Percentiles rank a stretch among this genome's conserved stretches.
These are phyloP conservation scores for Dictyostelium capitatum DNA, from an alignment of 78 protist genomes.

Conservation along the genomic window DNA sequence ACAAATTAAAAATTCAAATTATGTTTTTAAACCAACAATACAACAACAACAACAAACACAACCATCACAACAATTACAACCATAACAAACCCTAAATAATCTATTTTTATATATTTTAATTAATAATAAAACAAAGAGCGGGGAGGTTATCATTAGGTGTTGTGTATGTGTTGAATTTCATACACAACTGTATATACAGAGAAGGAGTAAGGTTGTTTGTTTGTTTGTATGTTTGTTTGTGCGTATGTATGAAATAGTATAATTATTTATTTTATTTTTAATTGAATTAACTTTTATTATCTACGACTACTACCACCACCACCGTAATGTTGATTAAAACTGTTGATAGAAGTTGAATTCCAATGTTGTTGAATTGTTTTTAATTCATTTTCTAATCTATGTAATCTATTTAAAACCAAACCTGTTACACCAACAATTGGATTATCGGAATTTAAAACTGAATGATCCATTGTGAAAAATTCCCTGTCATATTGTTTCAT, in stretches of 20 bases:
- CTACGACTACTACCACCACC: background rate
- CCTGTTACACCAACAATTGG: conserved; percentile 60
- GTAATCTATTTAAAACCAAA: conserved; percentile 51
- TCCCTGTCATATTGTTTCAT: conserved; percentile 18
- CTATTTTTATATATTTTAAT: too few species aligned
- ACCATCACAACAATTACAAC: background rate
- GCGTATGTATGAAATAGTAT: too few species aligned
- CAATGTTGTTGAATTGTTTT: conserved; percentile 60
- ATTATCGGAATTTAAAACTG: background rate
- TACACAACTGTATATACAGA: too few species aligned
- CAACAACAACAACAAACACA: background rate
- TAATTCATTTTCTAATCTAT: conserved; percentile 69
- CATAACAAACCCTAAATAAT: background rate
- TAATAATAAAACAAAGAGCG: too few species aligned
- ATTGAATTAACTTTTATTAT: background rate
- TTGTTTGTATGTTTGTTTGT: too few species aligned
- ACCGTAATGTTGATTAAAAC: background rate
- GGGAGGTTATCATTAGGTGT: too few species aligned
- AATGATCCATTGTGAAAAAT: conserved; percentile 43
- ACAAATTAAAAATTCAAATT: background rate
- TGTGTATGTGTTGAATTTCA: too few species aligned
- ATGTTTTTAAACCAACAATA: background rate
- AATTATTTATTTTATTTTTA: background rate
- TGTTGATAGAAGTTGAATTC: background rate
- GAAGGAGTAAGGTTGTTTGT: too few species aligned